A percentile compares a stretch with the other conserved stretches of the same genome.
Evolutionary conservation across 2,329 filamentous ascomycete genomes (phyloP).

Genomic region (Aspergillus novoparasiticus): DNA sequence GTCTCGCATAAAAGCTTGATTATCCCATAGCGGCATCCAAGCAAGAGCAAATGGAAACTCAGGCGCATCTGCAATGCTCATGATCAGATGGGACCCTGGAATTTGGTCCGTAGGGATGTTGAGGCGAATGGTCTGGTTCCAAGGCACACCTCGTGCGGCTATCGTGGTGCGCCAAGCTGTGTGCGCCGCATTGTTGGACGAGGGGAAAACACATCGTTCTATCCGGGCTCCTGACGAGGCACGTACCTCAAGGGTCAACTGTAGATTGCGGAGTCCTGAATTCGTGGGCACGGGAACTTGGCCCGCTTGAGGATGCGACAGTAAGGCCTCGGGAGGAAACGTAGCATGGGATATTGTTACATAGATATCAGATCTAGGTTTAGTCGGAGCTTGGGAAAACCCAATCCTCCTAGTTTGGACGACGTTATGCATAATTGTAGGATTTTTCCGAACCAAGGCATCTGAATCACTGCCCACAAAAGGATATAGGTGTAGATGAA

Average conservation of each 20-base stretch:
- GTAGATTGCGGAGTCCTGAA: slow-evolving; percentile 72
- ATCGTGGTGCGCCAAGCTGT: slow-evolving; percentile 89
- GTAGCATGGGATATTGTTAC: slow-evolving; percentile 78
- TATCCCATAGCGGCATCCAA: slow-evolving; percentile 92
- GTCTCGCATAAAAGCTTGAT: slow-evolving; percentile 85
- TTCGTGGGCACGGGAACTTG: slow-evolving; percentile 71
- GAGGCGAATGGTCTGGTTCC: slow-evolving; percentile 86
- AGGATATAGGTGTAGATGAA: slow-evolving; percentile 77
- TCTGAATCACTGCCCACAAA: slow-evolving; percentile 81
- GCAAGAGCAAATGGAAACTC: slow-evolving; percentile 87
- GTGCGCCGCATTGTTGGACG: slow-evolving; percentile 75
- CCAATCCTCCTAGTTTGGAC: slow-evolving; percentile 84
- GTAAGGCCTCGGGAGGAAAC: slow-evolving; percentile 67
- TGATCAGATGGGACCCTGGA: slow-evolving; percentile 77
- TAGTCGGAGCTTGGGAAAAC: slow-evolving; percentile 88
- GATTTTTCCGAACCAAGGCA: slow-evolving; percentile 78
- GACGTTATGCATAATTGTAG: slow-evolving; percentile 81
- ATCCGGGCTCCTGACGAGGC: slow-evolving; percentile 77
- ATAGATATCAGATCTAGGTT: slow-evolving; percentile 91
- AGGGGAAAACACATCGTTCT: slow-evolving; percentile 82
- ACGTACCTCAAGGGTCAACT: slow-evolving; percentile 87
- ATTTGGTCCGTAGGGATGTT: slow-evolving; percentile 80
- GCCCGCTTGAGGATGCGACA: slow-evolving; percentile 75
- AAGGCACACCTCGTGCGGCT: slow-evolving; percentile 74
- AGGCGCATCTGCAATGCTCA: slow-evolving; percentile 85